Conservation (phyloP, 192 early-diverging fungal genomes). For the Dissophora globulifera region DNA sequence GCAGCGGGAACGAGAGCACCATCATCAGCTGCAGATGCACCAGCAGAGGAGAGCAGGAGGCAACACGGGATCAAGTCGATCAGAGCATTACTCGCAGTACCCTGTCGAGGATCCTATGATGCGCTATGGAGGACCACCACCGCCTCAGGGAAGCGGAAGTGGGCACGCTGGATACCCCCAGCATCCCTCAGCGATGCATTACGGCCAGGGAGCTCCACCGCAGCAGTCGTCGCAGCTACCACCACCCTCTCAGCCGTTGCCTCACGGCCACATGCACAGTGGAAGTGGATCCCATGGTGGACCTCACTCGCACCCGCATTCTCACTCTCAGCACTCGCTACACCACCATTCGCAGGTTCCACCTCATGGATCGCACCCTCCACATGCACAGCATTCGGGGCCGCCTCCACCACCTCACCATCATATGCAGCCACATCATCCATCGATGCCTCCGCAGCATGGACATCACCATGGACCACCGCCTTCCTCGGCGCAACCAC, state of each 20-base stretch:
- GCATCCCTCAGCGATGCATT: slow-evolving; percentile 36
- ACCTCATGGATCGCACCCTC: slow-evolving; percentile 25
- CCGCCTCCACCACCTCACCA: slow-evolving; percentile 49
- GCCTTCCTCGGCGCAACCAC: slow-evolving; percentile 18
- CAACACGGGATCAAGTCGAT: slow-evolving; percentile 22
- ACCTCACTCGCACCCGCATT: slow-evolving; percentile 38
- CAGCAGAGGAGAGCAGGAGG: slow-evolving; percentile 26
- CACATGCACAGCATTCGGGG: slow-evolving; percentile 33
- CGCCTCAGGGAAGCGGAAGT: slow-evolving; percentile 31
- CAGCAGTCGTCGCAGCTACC: slow-evolving; percentile 29
- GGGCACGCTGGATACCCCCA: slow-evolving; percentile 32
- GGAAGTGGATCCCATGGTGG: slow-evolving; percentile 27
- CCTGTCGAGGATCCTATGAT: slow-evolving; percentile 34
- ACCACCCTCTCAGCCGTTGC: slow-evolving; percentile 18
- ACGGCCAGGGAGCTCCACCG: slow-evolving; percentile 33
- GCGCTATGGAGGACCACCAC: slow-evolving; percentile 44
- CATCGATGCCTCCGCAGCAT: slow-evolving; percentile 18
- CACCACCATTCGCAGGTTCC: slow-evolving; percentile 40
- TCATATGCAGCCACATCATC: slow-evolving; percentile 41
- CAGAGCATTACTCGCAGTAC: slow-evolving; percentile 42
- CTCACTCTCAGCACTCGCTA: slow-evolving; percentile 28
- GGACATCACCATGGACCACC: slow-evolving; percentile 36
- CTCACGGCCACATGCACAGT: slow-evolving; percentile 45
- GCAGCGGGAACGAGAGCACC: slow-evolving; percentile 40
- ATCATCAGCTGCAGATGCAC: slow-evolving; percentile 31